These are phyloP conservation scores for Thoreauomyces humboldtii DNA, from an alignment of 192 early-diverging fungal species.

Conservation along the genomic window DNA sequence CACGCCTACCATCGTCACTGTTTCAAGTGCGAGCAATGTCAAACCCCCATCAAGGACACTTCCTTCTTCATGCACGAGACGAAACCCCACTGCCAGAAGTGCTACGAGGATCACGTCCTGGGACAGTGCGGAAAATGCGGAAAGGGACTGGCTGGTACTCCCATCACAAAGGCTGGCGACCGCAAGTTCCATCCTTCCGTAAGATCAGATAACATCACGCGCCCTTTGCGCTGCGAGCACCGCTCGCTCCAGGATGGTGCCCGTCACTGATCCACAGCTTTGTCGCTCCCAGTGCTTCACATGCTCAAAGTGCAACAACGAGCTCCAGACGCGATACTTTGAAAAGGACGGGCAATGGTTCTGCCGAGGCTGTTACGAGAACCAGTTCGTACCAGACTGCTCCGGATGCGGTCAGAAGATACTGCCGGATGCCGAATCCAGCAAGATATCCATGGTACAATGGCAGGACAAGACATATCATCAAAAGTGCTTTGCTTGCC, in stretches of 20 bases:
- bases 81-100: constrained; percentile 12
- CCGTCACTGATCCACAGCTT: no score
- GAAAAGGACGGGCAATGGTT: constrained; percentile 12
- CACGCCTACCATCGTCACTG: constrained; percentile 23
- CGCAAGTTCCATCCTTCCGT: constrained; percentile 25
- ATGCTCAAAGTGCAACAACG: constrained; percentile 19
- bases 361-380: constrained; percentile 23
- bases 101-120: constrained; percentile 22
- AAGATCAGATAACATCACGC: no score
- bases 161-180: constrained; percentile 20
- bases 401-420: constrained; percentile 13
- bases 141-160: constrained; percentile 1
- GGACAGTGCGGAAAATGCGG: constrained; percentile 20
- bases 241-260: no score
- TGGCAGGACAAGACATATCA: constrained; percentile 26
- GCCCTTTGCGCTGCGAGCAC: no score
- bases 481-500: constrained; percentile 24
- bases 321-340: constrained; percentile 25
- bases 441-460: constrained; percentile 22
- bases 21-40: constrained; percentile 20
- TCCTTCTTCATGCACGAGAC: constrained; percentile 24
- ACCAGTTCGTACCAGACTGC: constrained; percentile 11
- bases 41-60: constrained; percentile 8
- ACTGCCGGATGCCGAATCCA: constrained; percentile 6
- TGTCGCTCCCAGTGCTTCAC: constrained; percentile 21